These are phyloP conservation scores for Syzygium syzygioides DNA, from an alignment of 441 rosid species.

Conservation along the genomic window DNA sequence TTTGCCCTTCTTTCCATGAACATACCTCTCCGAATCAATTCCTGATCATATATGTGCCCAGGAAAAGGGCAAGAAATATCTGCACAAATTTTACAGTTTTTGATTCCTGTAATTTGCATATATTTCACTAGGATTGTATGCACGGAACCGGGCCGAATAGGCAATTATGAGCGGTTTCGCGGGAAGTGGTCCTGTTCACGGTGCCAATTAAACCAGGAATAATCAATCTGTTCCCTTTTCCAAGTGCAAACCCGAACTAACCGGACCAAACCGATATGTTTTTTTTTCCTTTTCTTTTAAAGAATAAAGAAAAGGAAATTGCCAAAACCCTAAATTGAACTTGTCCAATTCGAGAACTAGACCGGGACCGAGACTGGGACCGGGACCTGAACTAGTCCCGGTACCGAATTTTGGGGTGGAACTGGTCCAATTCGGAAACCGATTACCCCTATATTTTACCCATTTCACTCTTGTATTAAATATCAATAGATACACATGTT, in stretches of 20 bases:
- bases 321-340: background rate
- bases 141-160: rapidly evolving
- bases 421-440: background rate
- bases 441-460: background rate
- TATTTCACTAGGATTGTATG: background rate
- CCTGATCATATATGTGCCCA: background rate
- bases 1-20: background rate
- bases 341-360: rapidly evolving
- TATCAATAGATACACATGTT: background rate
- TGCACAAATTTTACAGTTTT: background rate
- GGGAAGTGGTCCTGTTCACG: background rate
- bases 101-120: background rate
- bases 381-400: too few relatives aligned
- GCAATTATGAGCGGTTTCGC: rapidly evolving
- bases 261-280: background rate
- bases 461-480: background rate
- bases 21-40: background rate
- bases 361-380: rapidly evolving
- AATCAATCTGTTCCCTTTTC: rapidly evolving
- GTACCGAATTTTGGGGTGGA: background rate
- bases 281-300: background rate
- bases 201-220: background rate
- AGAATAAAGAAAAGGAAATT: background rate
- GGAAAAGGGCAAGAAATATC: background rate
- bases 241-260: rapidly evolving